Evolutionary conservation across 306 rosid species (phyloP).

Genomic region (Acacia acuminata): DNA sequence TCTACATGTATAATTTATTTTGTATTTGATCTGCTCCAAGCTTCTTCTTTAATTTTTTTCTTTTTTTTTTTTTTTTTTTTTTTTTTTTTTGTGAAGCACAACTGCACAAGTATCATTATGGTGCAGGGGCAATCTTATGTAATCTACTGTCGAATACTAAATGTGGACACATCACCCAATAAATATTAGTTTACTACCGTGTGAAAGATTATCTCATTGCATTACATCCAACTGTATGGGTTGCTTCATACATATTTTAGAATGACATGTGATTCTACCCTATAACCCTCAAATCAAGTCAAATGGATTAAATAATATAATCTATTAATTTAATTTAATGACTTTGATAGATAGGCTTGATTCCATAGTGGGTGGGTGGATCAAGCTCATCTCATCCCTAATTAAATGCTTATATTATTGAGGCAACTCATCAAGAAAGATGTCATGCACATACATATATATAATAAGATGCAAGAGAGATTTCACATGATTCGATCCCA

Average conservation of each 20-base stretch:
- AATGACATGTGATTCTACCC: neutral
- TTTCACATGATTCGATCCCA: neutral
- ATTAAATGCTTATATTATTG: neutral
- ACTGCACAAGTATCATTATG: no score
- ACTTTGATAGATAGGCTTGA: neutral
- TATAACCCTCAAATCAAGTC: neutral
- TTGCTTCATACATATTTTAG: neutral
- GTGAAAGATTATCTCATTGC: no score
- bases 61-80: no score
- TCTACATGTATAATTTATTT: no score
- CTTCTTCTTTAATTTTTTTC: no score
- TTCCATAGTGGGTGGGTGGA: neutral
- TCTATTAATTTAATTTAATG: neutral
- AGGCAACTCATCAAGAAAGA: neutral
- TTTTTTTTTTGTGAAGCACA: no score
- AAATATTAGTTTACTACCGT: rapidly evolving
- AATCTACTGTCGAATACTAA: no score
- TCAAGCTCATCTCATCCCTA: neutral
- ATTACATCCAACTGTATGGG: no score
- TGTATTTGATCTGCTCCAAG: neutral
- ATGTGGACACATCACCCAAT: no score
- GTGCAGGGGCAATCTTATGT: no score
- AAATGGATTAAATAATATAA: neutral
- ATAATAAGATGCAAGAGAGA: neutral
- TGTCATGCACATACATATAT: no score